These are phyloP conservation scores for Euptelea pleiosperma DNA, from an alignment of 164 flowering plant species.

Conservation along the genomic window DNA sequence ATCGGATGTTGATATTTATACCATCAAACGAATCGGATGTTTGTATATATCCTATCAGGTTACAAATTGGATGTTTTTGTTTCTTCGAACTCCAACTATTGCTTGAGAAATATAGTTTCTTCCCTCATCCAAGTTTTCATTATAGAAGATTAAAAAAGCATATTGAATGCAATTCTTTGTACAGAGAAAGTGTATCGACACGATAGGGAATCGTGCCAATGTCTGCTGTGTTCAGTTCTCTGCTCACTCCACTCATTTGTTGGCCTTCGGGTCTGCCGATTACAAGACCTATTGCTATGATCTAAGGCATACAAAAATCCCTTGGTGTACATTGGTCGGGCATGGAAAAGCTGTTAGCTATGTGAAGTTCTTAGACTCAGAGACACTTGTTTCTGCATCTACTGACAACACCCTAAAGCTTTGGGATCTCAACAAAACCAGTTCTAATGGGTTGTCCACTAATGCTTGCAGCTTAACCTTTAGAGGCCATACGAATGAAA, in stretches of 20 bases:
- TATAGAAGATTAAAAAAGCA: not conserved
- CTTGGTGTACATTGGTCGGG: conserved; percentile 91
- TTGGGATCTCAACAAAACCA: conserved; percentile 86
- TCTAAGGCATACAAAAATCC: conserved; percentile 65
- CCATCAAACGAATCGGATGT: no score
- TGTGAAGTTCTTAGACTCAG: conserved; percentile 83
- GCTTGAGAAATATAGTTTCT: no score
- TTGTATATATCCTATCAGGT: no score
- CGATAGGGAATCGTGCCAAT: conserved; percentile 77
- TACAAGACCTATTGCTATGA: conserved; percentile 83
- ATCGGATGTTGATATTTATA: no score
- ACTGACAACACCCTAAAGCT: conserved; percentile 87
- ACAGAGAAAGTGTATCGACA: conserved; percentile 68
- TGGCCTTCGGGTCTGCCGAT: conserved; percentile 93
- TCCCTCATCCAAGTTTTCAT: no score
- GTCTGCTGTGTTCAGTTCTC: conserved; percentile 97
- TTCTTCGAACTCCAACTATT: no score
- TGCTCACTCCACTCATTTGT: conserved; percentile 59
- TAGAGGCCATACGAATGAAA: conserved; percentile 88
- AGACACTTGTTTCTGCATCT: conserved; percentile 85
- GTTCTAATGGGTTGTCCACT: conserved; percentile 45
- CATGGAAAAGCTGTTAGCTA: conserved; percentile 90
- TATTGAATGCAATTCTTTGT: conserved; percentile 11
- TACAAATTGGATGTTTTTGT: no score
- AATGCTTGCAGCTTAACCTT: conserved; percentile 74